These are phyloP conservation scores for Microdochium nivale DNA, from an alignment of 2,329 filamentous ascomycete genomes.

Conservation along the genomic window DNA sequence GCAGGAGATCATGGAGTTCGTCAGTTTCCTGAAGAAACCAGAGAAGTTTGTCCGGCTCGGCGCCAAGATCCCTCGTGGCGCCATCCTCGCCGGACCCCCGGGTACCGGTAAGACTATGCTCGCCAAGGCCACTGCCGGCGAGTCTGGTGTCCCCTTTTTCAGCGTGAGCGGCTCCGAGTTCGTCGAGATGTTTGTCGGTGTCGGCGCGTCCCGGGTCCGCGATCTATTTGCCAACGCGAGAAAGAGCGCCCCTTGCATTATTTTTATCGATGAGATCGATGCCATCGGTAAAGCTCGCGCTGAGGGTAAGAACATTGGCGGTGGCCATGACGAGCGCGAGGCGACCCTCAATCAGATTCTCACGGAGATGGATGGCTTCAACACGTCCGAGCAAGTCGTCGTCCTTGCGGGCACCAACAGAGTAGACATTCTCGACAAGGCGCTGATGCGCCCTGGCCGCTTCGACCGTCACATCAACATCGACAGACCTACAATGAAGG, in stretches of 20 bases:
- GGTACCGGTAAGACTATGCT: constrained; percentile 97
- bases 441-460: constrained; percentile 89
- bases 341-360: constrained; percentile 96
- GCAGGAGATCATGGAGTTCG: constrained; percentile 98
- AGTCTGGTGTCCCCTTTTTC: constrained; percentile 96
- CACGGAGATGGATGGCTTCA: constrained; percentile 99
- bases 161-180: constrained; percentile 98
- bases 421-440: constrained; percentile 89
- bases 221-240: constrained; percentile 91
- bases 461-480: constrained; percentile 97
- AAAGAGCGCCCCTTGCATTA: constrained; percentile 95
- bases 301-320: constrained; percentile 69
- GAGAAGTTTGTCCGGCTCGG: constrained; percentile 88
- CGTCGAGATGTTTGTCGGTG: constrained; percentile 99
- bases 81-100: constrained; percentile 92
- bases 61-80: constrained; percentile 94
- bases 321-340: constrained; percentile 95
- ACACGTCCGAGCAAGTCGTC: constrained; percentile 91
- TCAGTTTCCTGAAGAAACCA: constrained; percentile 91
- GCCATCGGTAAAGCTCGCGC: constrained; percentile 87
- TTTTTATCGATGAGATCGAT: constrained; percentile 99
- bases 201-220: constrained; percentile 88
- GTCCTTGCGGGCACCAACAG: constrained; percentile 95
- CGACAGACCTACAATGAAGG: constrained; percentile 93
- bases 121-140: constrained; percentile 93